Conservation (phyloP, 164 flowering plant genomes). For the Saururus chinensis region DNA sequence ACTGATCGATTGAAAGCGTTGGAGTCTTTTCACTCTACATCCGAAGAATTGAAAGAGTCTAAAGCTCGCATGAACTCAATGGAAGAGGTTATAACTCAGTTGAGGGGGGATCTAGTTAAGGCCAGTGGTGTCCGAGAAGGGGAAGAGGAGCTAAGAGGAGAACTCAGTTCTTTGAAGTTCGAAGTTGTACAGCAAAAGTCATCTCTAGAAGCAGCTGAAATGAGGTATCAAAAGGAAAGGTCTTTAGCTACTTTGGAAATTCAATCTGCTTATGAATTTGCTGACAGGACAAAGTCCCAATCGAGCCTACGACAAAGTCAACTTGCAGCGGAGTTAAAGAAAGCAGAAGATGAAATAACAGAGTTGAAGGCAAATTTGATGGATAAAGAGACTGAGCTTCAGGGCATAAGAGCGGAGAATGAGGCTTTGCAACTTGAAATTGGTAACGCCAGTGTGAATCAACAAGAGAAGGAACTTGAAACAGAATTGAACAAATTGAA, state of each 20-base stretch:
- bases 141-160: constrained; percentile 19
- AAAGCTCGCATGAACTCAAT: constrained; percentile 36
- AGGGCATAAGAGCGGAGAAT: constrained; percentile 64
- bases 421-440: constrained; percentile 39
- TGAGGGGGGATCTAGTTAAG: constrained; percentile 23
- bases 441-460: constrained; percentile 16
- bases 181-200: constrained; percentile 38
- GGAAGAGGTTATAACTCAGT: constrained; percentile 43
- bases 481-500: constrained; percentile 26
- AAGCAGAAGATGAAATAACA: constrained; percentile 30
- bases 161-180: constrained; percentile 22
- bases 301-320: constrained; percentile 34
- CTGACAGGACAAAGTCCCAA: constrained; percentile 31
- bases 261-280: constrained; percentile 35
- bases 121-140: constrained; percentile 10
- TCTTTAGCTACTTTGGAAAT: constrained; percentile 26
- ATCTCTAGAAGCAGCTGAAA: constrained; percentile 50
- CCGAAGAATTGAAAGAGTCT: constrained; percentile 56
- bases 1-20: constrained; percentile 34
- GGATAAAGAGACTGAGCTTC: constrained; percentile 80
- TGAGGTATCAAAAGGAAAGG: constrained; percentile 41
- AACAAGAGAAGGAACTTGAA: constrained; percentile 28
- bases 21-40: constrained; percentile 34
- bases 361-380: constrained; percentile 61
- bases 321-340: constrained; percentile 36